Percentiles rank a stretch among this genome's conserved stretches.
Evolutionary conservation across 2,329 filamentous ascomycete species (phyloP).

Genomic region (Apiospora rasikravindrae): DNA sequence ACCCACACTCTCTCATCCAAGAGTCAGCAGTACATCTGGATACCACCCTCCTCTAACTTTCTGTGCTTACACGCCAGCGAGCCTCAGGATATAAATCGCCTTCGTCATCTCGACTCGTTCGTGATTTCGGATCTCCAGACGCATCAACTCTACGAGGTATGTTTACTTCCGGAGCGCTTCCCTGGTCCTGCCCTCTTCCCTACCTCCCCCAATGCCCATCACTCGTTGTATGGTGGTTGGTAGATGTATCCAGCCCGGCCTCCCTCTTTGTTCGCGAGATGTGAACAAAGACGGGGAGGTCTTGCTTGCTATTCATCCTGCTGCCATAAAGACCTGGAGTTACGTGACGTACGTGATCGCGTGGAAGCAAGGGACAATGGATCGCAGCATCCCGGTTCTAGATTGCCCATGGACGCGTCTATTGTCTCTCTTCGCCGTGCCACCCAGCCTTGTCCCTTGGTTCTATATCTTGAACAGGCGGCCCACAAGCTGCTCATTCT

Average conservation of each 20-base stretch:
- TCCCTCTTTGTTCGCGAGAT: not conserved
- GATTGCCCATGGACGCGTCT: not conserved
- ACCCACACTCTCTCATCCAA: slow-evolving; percentile 23
- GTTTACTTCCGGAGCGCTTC: not conserved
- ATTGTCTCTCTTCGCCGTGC: not conserved
- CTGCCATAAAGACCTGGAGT: not conserved
- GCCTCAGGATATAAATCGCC: slow-evolving; percentile 12
- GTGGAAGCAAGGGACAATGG: not conserved
- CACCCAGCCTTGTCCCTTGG: not conserved
- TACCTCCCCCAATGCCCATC: not conserved
- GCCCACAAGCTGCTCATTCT: not conserved
- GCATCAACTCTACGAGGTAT: slow-evolving; percentile 5
- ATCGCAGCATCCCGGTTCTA: not conserved
- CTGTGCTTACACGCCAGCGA: slow-evolving; percentile 5
- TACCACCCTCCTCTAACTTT: not conserved
- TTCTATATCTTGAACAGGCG: not conserved
- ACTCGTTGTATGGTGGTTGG: not conserved
- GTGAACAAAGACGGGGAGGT: not conserved
- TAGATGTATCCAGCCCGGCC: no score
- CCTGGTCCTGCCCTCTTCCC: not conserved
- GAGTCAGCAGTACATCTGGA: slow-evolving; percentile 6
- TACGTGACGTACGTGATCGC: not conserved
- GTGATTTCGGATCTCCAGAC: not conserved
- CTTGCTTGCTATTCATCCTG: not conserved
- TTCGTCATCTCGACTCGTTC: slow-evolving; percentile 2